Conservation (phyloP, 2,329 filamentous ascomycete genomes). For the Penicillium brasilianum region DNA sequence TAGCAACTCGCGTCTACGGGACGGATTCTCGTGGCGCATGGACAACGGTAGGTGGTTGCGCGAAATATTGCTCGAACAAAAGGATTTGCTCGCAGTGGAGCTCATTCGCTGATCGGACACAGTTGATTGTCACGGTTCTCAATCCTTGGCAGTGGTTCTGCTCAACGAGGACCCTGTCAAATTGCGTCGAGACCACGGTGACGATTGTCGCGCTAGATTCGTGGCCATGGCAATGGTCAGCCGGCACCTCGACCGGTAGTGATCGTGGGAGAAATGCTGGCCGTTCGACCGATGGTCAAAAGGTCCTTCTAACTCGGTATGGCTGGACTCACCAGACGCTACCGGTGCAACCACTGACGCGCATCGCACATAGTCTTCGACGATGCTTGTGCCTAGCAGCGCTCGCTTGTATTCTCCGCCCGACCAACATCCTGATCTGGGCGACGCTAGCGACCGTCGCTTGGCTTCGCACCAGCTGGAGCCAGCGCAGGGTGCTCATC, state of each 20-base stretch:
- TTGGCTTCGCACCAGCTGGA: constrained; percentile 52
- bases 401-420: constrained; percentile 80
- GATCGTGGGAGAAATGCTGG: constrained; percentile 10
- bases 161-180: constrained; percentile 90
- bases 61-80: not conserved
- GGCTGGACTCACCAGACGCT: constrained; percentile 13
- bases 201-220: constrained; percentile 78
- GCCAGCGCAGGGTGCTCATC: constrained; percentile 57
- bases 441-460: constrained; percentile 65
- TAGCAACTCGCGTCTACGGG: constrained; percentile 77
- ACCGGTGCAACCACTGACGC: constrained; percentile 15
- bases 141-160: constrained; percentile 98
- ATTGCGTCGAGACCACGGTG: constrained; percentile 88
- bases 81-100: constrained; percentile 1
- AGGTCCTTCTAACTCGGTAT: constrained; percentile 34
- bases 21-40: constrained; percentile 64
- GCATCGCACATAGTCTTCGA: constrained; percentile 54
- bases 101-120: constrained; percentile 30
- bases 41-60: constrained; percentile 64
- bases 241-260: constrained; percentile 47
- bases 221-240: constrained; percentile 83
- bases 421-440: constrained; percentile 91
- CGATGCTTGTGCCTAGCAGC: constrained; percentile 76
- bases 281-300: constrained; percentile 16
- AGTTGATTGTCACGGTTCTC: constrained; percentile 72